These are phyloP conservation scores for Ceratocystis ficicola DNA, from an alignment of 2,329 filamentous ascomycete genomes.

Conservation along the genomic window DNA sequence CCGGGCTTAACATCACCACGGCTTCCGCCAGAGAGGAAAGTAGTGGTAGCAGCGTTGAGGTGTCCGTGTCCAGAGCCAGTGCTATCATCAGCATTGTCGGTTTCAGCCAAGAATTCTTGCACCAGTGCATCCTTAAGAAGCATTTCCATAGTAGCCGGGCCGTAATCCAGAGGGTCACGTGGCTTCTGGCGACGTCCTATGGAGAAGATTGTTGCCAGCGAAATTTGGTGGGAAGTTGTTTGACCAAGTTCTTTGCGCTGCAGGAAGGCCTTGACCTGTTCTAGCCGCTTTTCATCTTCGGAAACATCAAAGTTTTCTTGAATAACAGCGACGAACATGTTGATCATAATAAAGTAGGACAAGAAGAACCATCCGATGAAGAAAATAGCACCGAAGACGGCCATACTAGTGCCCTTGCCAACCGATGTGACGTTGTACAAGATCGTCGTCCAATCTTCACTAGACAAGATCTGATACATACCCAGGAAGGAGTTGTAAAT, in stretches of 20 bases:
- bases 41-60: constrained; percentile 29
- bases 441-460: constrained; percentile 87
- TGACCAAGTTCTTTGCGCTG: constrained; percentile 77
- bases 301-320: constrained; percentile 99
- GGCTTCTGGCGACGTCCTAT: constrained; percentile 44
- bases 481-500: constrained; percentile 94
- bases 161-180: constrained; percentile 81
- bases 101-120: constrained; percentile 81
- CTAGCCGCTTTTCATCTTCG: constrained; percentile 91
- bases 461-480: constrained; percentile 95
- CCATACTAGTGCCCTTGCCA: constrained; percentile 53
- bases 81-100: constrained; percentile 31
- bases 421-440: constrained; percentile 69
- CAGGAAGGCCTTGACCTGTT: constrained; percentile 90
- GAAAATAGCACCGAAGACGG: constrained; percentile 87
- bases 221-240: constrained; percentile 55
- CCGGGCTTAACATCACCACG: constrained; percentile 44
- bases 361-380: constrained; percentile 93
- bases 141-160: constrained; percentile 88
- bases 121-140: constrained; percentile 92
- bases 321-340: constrained; percentile 99
- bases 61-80: constrained; percentile 18
- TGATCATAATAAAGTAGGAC: constrained; percentile 87
- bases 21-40: constrained; percentile 15
- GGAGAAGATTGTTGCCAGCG: constrained; percentile 58